phyloP scores from a whole-genome alignment of 2,329 filamentous ascomycete genomes.

The Escovopsis weberi region DNA sequence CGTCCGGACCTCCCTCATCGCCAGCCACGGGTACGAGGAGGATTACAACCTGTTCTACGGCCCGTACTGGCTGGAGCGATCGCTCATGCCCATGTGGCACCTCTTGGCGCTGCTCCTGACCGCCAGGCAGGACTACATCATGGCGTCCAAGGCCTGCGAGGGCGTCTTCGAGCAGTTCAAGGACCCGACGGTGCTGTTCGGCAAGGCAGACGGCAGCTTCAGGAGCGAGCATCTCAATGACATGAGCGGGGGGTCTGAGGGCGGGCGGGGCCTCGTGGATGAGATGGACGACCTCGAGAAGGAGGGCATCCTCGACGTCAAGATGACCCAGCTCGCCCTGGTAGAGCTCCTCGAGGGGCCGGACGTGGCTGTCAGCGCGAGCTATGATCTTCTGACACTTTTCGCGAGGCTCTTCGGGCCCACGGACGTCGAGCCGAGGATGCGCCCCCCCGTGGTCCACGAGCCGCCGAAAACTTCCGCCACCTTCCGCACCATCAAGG shows the following conservation, averaged over 20 bases:
- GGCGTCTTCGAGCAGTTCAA: conserved; percentile 85
- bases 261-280: conserved; percentile 44
- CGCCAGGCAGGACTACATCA: conserved; percentile 69
- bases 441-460: conserved; percentile 26
- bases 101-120: conserved; percentile 74
- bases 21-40: conserved; percentile 34
- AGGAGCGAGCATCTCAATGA: conserved; percentile 55
- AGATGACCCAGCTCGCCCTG: conserved; percentile 84
- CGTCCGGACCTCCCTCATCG: conserved; percentile 59
- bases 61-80: conserved; percentile 46
- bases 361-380: conserved; percentile 74
- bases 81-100: conserved; percentile 76
- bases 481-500: conserved; percentile 53
- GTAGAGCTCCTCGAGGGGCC: conserved; percentile 73
- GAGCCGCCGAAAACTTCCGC: conserved; percentile 56
- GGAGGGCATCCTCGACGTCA: conserved; percentile 78
- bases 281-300: conserved; percentile 76
- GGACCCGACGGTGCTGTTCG: conserved; percentile 55
- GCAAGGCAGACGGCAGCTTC: conserved; percentile 39
- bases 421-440: conserved; percentile 26
- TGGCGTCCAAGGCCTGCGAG: conserved; percentile 71
- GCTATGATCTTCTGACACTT: conserved; percentile 67
- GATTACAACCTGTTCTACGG: conserved; percentile 30
- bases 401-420: conserved; percentile 68
- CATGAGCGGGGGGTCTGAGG: conserved; percentile 15